Base-by-base conservation (phyloP, 768 basidiomycete genomes). In the Lactifluus pinguis region DNA sequence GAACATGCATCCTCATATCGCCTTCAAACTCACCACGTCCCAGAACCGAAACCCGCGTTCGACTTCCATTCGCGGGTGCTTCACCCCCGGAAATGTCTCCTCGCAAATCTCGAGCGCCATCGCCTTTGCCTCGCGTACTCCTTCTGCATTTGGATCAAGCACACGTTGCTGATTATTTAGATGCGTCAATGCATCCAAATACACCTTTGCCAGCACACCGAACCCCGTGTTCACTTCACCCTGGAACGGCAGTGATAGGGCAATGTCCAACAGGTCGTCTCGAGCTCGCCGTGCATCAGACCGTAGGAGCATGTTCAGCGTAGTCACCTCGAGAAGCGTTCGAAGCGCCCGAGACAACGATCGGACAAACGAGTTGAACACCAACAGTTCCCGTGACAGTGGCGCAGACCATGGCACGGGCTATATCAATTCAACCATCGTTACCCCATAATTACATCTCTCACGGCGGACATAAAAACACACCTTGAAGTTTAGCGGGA, bases 31-130 rank as follows among this genome's bases (percentile, higher is more conserved):
- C 70, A 97, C 95, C 74, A 95, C 81, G 72, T 98, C 93, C 95
- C 95, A 99, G 79, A 98, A 99, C 69, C 95, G 80, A 79, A 99
- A 98, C 6, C 95, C 95, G 53, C 95, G 77, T 74, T 97, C 93
- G 60, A 99, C 89, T 79, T 98, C 95, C 62, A 76, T 76, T 74
- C 86, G 84, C 4, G 95, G 92, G 59, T 69, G 73, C 78, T 94
- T 95, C 67, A 99, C 91, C 21, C 91, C 93, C 19, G 87, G 82
- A 80, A 98, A 98, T 58, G 90, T 93, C 70, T 94, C 89, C 68
- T 98, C 94, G 71, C 95, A 89, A 67, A 95, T 86, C 64, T 88
- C 89, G 47, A 98, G 80, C 50, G 94, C 94, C 78, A 90, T 81
- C 55, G 82, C 76, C 72, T 97, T 98, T 51, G 86, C 89, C 67